phyloP scores from a whole-genome alignment of 345 rosid species.

The Capsella bursapastoris region DNA sequence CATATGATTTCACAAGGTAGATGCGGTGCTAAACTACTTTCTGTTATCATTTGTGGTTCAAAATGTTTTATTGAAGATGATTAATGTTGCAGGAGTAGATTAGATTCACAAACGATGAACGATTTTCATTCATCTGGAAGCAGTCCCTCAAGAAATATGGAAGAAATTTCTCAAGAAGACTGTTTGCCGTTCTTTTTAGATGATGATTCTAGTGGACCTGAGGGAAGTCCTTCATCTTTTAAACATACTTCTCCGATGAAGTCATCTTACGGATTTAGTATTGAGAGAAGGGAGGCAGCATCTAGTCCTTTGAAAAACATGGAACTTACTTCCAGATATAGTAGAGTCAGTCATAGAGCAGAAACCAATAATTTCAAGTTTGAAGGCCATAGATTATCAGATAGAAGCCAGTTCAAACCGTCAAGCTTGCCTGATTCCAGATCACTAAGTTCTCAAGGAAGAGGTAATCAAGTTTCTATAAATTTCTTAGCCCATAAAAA shows the following conservation, averaged over 20 bases:
- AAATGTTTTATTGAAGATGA: conserved; percentile 35
- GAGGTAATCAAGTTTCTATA: conserved; percentile 58
- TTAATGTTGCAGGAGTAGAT: conserved; percentile 54
- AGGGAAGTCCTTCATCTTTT: conserved; percentile 70
- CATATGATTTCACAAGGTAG: conserved; percentile 65
- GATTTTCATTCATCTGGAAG: conserved; percentile 56
- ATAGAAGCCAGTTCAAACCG: conserved; percentile 53
- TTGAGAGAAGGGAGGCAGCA: conserved; percentile 56
- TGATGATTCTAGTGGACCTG: conserved; percentile 82
- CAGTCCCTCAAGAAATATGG: conserved; percentile 54
- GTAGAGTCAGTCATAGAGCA: conserved; percentile 48
- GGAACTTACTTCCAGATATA: conserved; percentile 56
- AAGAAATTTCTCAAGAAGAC: conserved; percentile 76
- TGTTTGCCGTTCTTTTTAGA: conserved; percentile 84
- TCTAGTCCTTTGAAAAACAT: conserved; percentile 51
- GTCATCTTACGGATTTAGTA: conserved; percentile 61
- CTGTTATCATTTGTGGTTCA: conserved; percentile 4
- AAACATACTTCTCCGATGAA: conserved; percentile 55
- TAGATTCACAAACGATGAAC: conserved; percentile 51
- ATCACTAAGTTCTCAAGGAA: conserved; percentile 46
- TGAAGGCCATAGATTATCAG: conserved; percentile 47
- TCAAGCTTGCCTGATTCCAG: conserved; percentile 59
- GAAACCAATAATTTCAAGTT: conserved; percentile 55
- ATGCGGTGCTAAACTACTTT: conserved; percentile 13
- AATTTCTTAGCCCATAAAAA: not conserved